Base-by-base conservation (phyloP, 73 alveolate species). In the Paramecium biaurelia region DNA sequence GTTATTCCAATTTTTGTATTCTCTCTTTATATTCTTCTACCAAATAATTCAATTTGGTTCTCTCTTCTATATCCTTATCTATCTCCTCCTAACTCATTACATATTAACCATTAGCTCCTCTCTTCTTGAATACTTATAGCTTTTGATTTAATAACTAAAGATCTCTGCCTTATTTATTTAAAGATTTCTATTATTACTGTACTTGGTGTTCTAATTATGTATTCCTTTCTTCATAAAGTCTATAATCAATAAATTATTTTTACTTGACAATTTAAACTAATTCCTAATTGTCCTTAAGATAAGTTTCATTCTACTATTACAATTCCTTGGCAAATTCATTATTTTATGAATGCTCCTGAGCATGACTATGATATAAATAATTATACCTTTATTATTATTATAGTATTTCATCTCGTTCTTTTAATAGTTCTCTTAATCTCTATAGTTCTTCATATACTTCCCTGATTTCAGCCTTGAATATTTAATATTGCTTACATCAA, bases 361-460 rank as follows among this genome's bases (percentile, higher is more conserved):
- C 67, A 37, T 74, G 59, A 23, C 87, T 74, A 79, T 79, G 26
- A 79, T 79, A 79, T 38, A n/a, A 41, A 79, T 43, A 37, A 43
- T 1, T 23, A n/a, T 79, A 79, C 90, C 26, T 42, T 26, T 43
- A 43, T 79, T 79, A 79, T 9, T 23, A 10, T 18, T 43, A 14
- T 3, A 79, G 24, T 0, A 30, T 30, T 20, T 42, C 45, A 5
- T 79, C 90, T 23, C 56, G 10, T 42, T 79, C 90, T 14, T 26
- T 79, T 10, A 79, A 9, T 38, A 79, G 14, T 47, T 79, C 42
- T 45, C 90, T 79, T 45, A 79, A 79, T 79, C 90, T 38, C 8
- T 23, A 41, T 43, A 79, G 56, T 79, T 79, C 90, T 24, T 38
- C 70, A 79, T 79, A 79, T n/a, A 79, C 42, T 79, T 79, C 90